phyloP scores from a whole-genome alignment of 1,284 basidiomycete species.

The Ceratobasidium papillatum region DNA sequence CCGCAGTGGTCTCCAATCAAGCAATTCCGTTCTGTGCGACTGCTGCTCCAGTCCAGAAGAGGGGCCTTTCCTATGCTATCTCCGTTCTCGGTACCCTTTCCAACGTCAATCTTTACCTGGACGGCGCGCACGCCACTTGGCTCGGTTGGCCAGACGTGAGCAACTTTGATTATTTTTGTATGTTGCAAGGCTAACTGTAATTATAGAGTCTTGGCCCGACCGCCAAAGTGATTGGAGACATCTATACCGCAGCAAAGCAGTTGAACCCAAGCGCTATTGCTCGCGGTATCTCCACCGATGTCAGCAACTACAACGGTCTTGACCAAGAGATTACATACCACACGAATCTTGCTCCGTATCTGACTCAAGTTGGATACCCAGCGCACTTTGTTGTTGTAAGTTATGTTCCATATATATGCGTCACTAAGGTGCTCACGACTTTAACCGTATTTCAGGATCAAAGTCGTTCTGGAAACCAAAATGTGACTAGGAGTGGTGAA shows the following conservation, averaged over 20 bases:
- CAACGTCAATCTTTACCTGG: conserved; percentile 19
- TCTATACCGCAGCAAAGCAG: conserved; percentile 15
- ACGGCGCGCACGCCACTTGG: conserved; percentile 31
- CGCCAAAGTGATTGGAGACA: conserved; percentile 20
- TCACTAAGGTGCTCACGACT: neutral
- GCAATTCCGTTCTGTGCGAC: conserved; percentile 24
- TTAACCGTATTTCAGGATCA: conserved; percentile 6
- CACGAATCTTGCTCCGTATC: conserved; percentile 9
- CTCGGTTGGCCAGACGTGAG: conserved; percentile 23
- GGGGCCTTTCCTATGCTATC: conserved; percentile 15
- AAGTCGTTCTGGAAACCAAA: conserved; percentile 33
- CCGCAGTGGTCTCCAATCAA: conserved; percentile 18
- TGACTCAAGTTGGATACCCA: conserved; percentile 4
- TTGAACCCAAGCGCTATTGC: conserved; percentile 9
- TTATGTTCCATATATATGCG: neutral
- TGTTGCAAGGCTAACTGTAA: neutral
- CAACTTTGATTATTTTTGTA: neutral
- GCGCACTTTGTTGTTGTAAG: conserved; percentile 27
- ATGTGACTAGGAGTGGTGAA: conserved; percentile 1
- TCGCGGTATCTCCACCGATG: conserved; percentile 17
- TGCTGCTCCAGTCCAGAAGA: conserved; percentile 14
- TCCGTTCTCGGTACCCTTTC: conserved; percentile 10
- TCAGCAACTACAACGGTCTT: conserved; percentile 32
- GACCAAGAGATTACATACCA: conserved; percentile 13
- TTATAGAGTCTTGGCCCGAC: conserved; percentile 23